phyloP scores from a whole-genome alignment of 1,284 basidiomycete species.

The Uromyces viciae-fabae region DNA sequence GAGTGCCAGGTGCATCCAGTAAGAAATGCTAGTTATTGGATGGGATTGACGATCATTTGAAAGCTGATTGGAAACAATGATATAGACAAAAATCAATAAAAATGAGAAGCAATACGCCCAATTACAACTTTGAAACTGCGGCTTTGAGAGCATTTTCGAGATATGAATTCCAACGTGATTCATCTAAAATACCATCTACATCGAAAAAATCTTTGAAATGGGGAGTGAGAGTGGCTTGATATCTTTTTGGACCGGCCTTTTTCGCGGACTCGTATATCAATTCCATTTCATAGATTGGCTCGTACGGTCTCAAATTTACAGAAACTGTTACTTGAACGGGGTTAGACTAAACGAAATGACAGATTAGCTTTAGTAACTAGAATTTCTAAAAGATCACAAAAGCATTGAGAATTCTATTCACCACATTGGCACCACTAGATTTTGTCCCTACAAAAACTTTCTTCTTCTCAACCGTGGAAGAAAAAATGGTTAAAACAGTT shows the following conservation, averaged over 20 bases:
- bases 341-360: background rate
- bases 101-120: background rate
- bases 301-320: background rate
- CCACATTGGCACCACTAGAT: background rate
- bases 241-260: constrained; percentile 22
- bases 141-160: constrained; percentile 27
- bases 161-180: constrained; percentile 28
- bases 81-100: no score
- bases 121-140: constrained; percentile 27
- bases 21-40: background rate
- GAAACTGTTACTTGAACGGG: constrained; percentile 23
- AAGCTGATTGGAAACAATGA: background rate
- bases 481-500: background rate
- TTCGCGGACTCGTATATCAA: constrained; percentile 24
- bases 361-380: background rate
- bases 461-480: constrained; percentile 23
- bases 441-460: constrained; percentile 31
- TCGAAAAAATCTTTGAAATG: constrained; percentile 42
- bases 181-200: constrained; percentile 28
- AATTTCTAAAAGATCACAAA: background rate
- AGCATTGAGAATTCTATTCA: background rate
- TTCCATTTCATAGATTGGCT: constrained; percentile 28
- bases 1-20: no score
- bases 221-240: constrained; percentile 9
- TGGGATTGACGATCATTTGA: no score